A percentile compares a stretch with the other conserved stretches of the same genome.
Conservation (phyloP, 2,329 filamentous ascomycete genomes). For the Clonostachys byssicola region DNA sequence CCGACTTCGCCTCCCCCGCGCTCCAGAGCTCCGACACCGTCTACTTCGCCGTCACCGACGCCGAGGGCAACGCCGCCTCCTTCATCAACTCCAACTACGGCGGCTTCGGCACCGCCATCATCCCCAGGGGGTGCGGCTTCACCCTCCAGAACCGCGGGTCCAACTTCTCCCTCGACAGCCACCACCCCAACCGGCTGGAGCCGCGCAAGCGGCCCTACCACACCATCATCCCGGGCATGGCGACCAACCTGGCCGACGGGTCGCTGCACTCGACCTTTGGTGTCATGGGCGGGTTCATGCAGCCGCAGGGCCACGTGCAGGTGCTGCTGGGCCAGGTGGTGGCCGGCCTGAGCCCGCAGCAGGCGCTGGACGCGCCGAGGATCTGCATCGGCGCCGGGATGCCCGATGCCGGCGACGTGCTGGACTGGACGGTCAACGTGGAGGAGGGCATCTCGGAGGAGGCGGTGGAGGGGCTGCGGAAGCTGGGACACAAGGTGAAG, state of each 20-base stretch:
- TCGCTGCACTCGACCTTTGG: constrained; percentile 83
- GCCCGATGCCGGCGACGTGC: constrained; percentile 53
- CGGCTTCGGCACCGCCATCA: constrained; percentile 82
- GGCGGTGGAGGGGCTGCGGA: constrained; percentile 61
- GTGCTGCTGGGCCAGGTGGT: constrained; percentile 86
- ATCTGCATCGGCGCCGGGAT: constrained; percentile 79
- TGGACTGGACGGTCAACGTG: constrained; percentile 65
- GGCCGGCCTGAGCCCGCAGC: constrained; percentile 77
- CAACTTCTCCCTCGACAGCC: constrained; percentile 75
- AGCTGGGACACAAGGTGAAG: constrained; percentile 69
- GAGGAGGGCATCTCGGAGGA: constrained; percentile 76
- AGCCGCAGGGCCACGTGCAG: constrained; percentile 94
- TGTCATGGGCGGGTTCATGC: constrained; percentile 98
- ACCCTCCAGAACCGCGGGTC: constrained; percentile 90
- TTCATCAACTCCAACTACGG: constrained; percentile 97
- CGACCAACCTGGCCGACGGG: constrained; percentile 72
- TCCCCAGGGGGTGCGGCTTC: constrained; percentile 84
- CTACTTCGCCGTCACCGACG: constrained; percentile 84
- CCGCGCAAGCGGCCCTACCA: constrained; percentile 91
- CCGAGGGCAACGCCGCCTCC: constrained; percentile 81
- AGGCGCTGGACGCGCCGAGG: constrained; percentile 86
- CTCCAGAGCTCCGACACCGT: constrained; percentile 88
- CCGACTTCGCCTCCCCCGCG: constrained; percentile 57
- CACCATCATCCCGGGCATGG: constrained; percentile 92
- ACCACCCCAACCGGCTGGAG: constrained; percentile 80